Evolutionary conservation across 116 monocot genomes (phyloP).

Genomic region (Phalaenopsis hybrid): DNA sequence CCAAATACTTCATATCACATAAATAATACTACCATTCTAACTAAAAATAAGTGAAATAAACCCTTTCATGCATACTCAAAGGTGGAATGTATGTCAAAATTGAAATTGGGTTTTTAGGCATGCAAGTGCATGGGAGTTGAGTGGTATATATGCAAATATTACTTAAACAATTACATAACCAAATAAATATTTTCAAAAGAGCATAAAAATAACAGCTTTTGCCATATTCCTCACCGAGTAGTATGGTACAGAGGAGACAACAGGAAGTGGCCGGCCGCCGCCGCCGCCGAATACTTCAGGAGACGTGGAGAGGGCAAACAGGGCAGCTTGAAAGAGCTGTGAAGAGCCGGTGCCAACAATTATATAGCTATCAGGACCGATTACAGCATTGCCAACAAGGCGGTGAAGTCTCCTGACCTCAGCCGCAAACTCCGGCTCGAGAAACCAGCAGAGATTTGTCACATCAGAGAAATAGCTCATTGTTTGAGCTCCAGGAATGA

Average conservation of each 20-base stretch:
- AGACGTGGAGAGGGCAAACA: constrained; percentile 55
- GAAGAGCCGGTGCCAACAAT: constrained; percentile 86
- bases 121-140: too few relatives aligned
- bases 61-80: too few relatives aligned
- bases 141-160: too few relatives aligned
- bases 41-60: too few relatives aligned
- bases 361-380: constrained; percentile 34
- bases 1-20: too few relatives aligned
- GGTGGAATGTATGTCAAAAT: too few relatives aligned
- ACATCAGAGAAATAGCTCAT: constrained; percentile 92
- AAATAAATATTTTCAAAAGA: neutral
- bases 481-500: constrained; percentile 59
- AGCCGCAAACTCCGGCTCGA: constrained; percentile 50
- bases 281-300: neutral
- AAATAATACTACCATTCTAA: too few relatives aligned
- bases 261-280: constrained; percentile 31
- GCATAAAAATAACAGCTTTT: neutral
- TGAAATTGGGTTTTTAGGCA: too few relatives aligned
- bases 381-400: constrained; percentile 65
- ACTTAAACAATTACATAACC: too few relatives aligned
- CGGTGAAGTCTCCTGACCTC: constrained; percentile 60
- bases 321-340: constrained; percentile 81
- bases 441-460: constrained; percentile 72
- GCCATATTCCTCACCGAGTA: constrained; percentile 55
- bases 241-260: constrained; percentile 71